A percentile compares a stretch with the other conserved stretches of the same genome.
phyloP scores from a whole-genome alignment of 495 filamentous ascomycete genomes.

The Filosporella fistucella region DNA sequence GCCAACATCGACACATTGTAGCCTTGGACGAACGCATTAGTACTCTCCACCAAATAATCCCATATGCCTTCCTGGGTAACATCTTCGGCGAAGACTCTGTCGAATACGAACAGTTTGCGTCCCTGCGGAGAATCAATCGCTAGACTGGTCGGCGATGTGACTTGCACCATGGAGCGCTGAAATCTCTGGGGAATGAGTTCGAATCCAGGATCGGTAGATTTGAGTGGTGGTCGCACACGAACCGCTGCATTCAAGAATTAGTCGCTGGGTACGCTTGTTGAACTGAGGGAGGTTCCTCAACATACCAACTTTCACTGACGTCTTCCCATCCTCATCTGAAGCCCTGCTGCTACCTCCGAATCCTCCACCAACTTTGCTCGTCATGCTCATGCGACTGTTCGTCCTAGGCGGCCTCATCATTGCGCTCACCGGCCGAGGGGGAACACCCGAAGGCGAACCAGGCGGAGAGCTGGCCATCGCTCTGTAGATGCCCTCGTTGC shows the following conservation, averaged over 20 bases:
- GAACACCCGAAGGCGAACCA: conserved; percentile 38
- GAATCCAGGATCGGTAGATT: conserved; percentile 80
- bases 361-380: conserved; percentile 70
- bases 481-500: conserved; percentile 17
- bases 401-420: conserved; percentile 76
- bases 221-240: conserved; percentile 86
- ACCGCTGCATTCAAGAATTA: conserved; percentile 43
- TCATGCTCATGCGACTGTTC: conserved; percentile 85
- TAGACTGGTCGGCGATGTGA: conserved; percentile 76
- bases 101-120: conserved; percentile 92
- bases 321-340: conserved; percentile 91
- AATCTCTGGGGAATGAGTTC: conserved; percentile 95
- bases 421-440: conserved; percentile 77
- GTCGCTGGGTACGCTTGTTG: neutral
- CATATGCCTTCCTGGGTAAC: conserved; percentile 86
- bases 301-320: conserved; percentile 99
- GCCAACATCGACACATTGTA: conserved; percentile 99
- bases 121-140: conserved; percentile 88
- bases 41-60: conserved; percentile 90
- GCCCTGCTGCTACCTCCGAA: conserved; percentile 85
- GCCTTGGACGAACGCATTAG: conserved; percentile 86
- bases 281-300: conserved; percentile 24
- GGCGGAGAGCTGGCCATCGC: conserved; percentile 55
- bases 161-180: conserved; percentile 87
- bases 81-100: conserved; percentile 86